Evolutionary conservation across 768 basidiomycete species (phyloP), one percentile per base, ranked within the genome.

Genomic region (Tylopilus plumbeoviolaceoides): DNA sequence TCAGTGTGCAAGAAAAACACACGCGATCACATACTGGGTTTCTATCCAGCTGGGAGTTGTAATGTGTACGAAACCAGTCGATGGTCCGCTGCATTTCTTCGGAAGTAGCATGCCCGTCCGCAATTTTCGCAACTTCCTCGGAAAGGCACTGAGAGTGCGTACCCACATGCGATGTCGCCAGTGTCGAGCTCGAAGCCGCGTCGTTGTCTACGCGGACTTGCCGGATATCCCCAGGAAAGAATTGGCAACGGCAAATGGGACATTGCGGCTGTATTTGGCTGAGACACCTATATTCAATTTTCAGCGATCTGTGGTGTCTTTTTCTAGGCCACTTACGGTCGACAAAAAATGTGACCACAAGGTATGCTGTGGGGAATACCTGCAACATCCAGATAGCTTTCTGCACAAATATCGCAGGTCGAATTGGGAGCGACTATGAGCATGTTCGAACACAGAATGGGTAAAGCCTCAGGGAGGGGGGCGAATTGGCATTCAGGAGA

Each of bases 291-390:
- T 21, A 2, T 25, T 11, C 17, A 3, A 7, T 36, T 43, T n/a
- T 45, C 11, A 49, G 38, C 38, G 23, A 23, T 23, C 1, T 23
- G 23, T n/a, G n/a, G n/a, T n/a, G n/a, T n/a, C n/a, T n/a, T n/a
- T n/a, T n/a, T n/a, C n/a, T 4, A 23, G 12, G 33, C 43, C 10
- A 49, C 59, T 50, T 20, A 60, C 58, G 28, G 6, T 17, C 38
- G 41, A 45, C 58, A 60, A 53, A 60, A 60, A 25, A 50, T 48
- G 33, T 60, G 58, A 15, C 58, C 58, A 12, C 54, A 60, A 3
- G 38, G 2, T 30, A 60, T 50, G 35, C 41, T 48, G 27, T 56
- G 48, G 5, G 59, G 59, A 0, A 45, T 17, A 3, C 35, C 30
- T 18, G 17, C 35, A 23, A 5, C 54, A 12, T 47, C 48, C 50